A percentile compares a stretch with the other conserved stretches of the same genome.
These are phyloP conservation scores for Cladosporium austrohemisphaericum DNA, from an alignment of 2,329 filamentous ascomycete genomes.

Conservation along the genomic window DNA sequence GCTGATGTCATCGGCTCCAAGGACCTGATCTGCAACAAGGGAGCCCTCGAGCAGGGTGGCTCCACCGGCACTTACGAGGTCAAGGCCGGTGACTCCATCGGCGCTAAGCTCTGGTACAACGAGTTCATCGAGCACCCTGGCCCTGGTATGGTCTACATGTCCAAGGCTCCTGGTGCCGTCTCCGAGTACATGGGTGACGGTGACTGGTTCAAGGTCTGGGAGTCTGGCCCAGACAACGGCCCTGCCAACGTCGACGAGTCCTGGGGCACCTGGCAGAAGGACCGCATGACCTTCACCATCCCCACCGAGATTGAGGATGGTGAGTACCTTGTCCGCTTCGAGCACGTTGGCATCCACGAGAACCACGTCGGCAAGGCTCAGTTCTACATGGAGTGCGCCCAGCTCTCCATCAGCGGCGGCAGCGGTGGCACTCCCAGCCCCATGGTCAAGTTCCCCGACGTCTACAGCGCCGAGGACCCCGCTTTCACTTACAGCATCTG, in stretches of 20 bases:
- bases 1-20: constrained; percentile 16
- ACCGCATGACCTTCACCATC: constrained; percentile 20
- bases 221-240: constrained; percentile 15
- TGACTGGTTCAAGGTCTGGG: constrained; percentile 23
- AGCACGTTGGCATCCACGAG: constrained; percentile 22
- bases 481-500: constrained; percentile 23
- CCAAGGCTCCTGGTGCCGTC: constrained; percentile 19
- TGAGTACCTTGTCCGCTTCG: constrained; percentile 20
- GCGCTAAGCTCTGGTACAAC: constrained; percentile 18
- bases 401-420: constrained; percentile 21
- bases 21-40: constrained; percentile 17
- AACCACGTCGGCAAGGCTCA: constrained; percentile 20
- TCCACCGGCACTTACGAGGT: constrained; percentile 17
- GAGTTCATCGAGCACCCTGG: constrained; percentile 22
- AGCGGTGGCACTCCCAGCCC: constrained; percentile 19
- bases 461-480: constrained; percentile 23
- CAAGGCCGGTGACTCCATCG: constrained; percentile 21
- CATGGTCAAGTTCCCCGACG: constrained; percentile 21
- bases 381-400: constrained; percentile 22
- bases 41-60: constrained; percentile 15
- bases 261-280: constrained; percentile 18
- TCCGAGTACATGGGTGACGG: constrained; percentile 18
- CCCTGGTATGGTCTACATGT: constrained; percentile 21
- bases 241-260: constrained; percentile 14
- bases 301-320: constrained; percentile 16